Conservation (phyloP, 2,329 filamentous ascomycete species). For the Venturia pyrina region DNA sequence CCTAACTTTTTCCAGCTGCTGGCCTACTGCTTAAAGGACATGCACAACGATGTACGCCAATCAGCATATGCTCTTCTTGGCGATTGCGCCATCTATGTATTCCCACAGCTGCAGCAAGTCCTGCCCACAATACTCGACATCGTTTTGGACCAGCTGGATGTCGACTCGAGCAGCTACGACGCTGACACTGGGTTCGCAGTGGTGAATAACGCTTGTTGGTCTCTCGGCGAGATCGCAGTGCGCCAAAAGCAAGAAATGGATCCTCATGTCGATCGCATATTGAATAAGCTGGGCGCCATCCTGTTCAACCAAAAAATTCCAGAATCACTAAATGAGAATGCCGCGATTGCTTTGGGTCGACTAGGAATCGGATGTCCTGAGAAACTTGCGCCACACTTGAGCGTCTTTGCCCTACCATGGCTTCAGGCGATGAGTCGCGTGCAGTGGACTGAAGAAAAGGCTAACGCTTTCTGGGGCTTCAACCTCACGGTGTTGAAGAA, state of each 20-base stretch:
- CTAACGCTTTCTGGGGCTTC: constrained; percentile 85
- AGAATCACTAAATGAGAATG: constrained; percentile 82
- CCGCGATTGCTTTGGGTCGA: constrained; percentile 82
- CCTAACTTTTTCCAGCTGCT: constrained; percentile 85
- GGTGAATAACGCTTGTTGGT: constrained; percentile 98
- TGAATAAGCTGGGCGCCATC: constrained; percentile 70
- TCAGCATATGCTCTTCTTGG: constrained; percentile 92
- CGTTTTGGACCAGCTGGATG: constrained; percentile 77
- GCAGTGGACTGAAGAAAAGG: constrained; percentile 85
- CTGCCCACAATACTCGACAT: constrained; percentile 67
- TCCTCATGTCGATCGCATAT: constrained; percentile 66
- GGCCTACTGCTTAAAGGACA: constrained; percentile 84
- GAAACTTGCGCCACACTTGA: constrained; percentile 66
- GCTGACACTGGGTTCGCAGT: constrained; percentile 80
- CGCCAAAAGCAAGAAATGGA: constrained; percentile 62
- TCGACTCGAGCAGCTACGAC: constrained; percentile 58
- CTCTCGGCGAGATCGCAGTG: constrained; percentile 82
- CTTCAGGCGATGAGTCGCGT: constrained; percentile 73
- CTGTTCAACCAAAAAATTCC: constrained; percentile 79
- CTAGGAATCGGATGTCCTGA: constrained; percentile 72
- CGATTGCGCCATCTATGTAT: constrained; percentile 90
- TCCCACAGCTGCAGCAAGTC: constrained; percentile 65
- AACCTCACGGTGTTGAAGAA: constrained; percentile 75
- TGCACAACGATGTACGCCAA: constrained; percentile 84
- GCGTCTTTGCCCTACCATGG: constrained; percentile 73